Evolutionary conservation across 306 rosid genomes (phyloP).

Genomic region (Rosa persica): DNA sequence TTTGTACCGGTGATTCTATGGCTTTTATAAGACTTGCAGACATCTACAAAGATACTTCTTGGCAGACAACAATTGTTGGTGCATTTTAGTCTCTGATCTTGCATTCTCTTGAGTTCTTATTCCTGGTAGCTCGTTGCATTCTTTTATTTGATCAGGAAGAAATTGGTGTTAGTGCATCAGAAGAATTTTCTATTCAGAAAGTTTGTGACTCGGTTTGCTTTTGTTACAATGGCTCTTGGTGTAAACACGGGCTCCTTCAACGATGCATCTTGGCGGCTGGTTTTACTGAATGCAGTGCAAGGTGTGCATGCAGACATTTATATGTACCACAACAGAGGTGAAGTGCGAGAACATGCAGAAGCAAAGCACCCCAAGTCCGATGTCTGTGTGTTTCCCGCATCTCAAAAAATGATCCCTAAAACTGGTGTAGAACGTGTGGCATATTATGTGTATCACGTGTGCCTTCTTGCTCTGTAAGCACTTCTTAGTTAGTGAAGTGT

Average conservation of each 20-base stretch:
- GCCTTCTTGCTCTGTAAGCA: not conserved
- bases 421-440: slow-evolving; percentile 9
- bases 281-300: slow-evolving; percentile 62
- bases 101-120: not conserved
- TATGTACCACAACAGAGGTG: slow-evolving; percentile 85
- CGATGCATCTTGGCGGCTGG: slow-evolving; percentile 9
- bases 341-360: slow-evolving; percentile 88
- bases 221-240: not conserved
- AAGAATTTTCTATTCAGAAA: not conserved
- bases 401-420: slow-evolving; percentile 44
- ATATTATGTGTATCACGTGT: slow-evolving; percentile 12
- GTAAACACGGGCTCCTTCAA: not conserved
- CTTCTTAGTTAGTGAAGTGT: slow-evolving; percentile 11
- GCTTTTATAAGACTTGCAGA: not conserved
- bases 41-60: not conserved
- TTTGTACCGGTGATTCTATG: not conserved
- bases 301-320: slow-evolving; percentile 91
- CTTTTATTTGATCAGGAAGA: not conserved
- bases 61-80: not conserved
- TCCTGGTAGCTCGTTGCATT: not conserved
- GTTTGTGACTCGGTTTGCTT: not conserved
- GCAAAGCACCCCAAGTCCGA: slow-evolving; percentile 87
- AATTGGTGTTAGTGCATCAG: not conserved
- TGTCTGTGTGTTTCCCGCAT: slow-evolving; percentile 62
- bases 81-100: not conserved